Conservation (phyloP, 1,139 yeast genomes). For the Kluyveromyces marxianus region DNA sequence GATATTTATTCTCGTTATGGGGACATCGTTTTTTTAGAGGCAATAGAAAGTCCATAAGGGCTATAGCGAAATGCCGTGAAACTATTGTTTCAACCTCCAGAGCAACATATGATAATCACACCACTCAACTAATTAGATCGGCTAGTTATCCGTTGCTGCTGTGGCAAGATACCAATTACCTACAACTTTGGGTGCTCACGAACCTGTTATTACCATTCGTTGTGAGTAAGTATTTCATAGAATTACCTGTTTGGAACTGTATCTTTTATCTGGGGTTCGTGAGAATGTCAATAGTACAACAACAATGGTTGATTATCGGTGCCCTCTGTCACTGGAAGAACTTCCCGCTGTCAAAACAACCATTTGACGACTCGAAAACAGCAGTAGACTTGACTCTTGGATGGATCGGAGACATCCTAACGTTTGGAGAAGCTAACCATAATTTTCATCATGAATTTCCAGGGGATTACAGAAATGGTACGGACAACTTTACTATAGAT, state of each 20-base stretch:
- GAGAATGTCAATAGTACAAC: slow-evolving; percentile 51
- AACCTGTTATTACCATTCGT: slow-evolving; percentile 44
- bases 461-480: slow-evolving; percentile 53
- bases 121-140: slow-evolving; percentile 28
- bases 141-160: slow-evolving; percentile 36
- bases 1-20: slow-evolving; percentile 25
- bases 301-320: slow-evolving; percentile 47
- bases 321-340: slow-evolving; percentile 49
- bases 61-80: slow-evolving; percentile 55
- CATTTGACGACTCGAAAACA: slow-evolving; percentile 57
- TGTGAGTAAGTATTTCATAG: slow-evolving; percentile 34
- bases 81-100: slow-evolving; percentile 45
- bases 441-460: slow-evolving; percentile 74
- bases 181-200: slow-evolving; percentile 38
- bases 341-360: slow-evolving; percentile 34
- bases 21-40: slow-evolving; percentile 22
- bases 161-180: slow-evolving; percentile 54
- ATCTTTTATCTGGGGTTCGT: slow-evolving; percentile 55
- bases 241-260: slow-evolving; percentile 49
- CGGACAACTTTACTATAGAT: slow-evolving; percentile 48
- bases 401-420: slow-evolving; percentile 41
- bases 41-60: slow-evolving; percentile 40
- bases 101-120: slow-evolving; percentile 32
- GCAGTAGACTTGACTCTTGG: slow-evolving; percentile 37
- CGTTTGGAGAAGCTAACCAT: slow-evolving; percentile 62